phyloP scores from a whole-genome alignment of 2,329 filamentous ascomycete species.

The Tolypocladium nubicola region DNA sequence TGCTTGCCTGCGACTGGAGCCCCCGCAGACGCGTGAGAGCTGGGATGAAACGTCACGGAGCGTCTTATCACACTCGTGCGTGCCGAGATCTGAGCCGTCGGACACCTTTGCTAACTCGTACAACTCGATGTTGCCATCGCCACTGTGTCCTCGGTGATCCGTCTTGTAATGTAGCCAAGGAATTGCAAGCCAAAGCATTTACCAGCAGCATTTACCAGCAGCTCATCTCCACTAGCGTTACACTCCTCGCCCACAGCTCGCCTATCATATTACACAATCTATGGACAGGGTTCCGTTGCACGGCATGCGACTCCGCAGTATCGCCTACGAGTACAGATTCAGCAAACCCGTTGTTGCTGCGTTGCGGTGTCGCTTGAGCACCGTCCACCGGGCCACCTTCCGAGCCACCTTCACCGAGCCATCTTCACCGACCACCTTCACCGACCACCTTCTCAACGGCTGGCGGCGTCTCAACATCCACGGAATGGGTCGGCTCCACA shows the following conservation, averaged over 20 bases:
- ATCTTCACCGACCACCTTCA: background rate
- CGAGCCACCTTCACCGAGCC: no score
- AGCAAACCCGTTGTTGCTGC: background rate
- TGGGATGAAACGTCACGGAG: background rate
- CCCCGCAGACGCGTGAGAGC: background rate
- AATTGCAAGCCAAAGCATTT: background rate
- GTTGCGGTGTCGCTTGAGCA: no score
- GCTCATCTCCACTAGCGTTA: background rate
- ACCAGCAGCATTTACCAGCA: background rate
- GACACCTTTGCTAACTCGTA: no score
- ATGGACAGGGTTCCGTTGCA: background rate
- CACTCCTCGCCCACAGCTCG: background rate
- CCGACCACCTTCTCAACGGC: background rate
- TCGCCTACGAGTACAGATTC: background rate
- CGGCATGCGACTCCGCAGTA: background rate
- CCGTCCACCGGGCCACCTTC: no score
- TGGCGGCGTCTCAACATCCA: background rate
- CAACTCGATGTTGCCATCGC: background rate
- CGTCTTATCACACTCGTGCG: background rate
- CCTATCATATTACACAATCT: background rate
- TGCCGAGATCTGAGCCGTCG: background rate
- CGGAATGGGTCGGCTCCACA: background rate
- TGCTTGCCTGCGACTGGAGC: background rate
- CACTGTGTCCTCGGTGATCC: background rate
- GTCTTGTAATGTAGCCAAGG: no score